phyloP scores from a whole-genome alignment of 139 green algal species.

The Coelastrella sp. region DNA sequence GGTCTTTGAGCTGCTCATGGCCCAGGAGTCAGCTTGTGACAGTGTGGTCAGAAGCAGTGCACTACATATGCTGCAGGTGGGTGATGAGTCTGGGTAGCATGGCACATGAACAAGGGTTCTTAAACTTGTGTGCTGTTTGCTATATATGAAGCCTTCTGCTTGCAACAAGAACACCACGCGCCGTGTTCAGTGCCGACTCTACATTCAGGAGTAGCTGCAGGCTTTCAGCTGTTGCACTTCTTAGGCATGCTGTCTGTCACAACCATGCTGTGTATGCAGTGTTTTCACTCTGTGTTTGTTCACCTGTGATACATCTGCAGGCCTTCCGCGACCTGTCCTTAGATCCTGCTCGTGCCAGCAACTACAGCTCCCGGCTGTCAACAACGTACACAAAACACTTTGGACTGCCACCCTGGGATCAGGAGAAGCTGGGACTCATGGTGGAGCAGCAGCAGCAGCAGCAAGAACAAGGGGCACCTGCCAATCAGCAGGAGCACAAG shows the following conservation, averaged over 20 bases:
- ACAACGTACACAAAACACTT: constrained; percentile 75
- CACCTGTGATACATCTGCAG: too few species aligned
- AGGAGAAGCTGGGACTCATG: constrained; percentile 2
- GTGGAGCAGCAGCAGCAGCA: neutral
- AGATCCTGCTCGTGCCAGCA: constrained; percentile 46
- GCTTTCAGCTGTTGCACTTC: too few species aligned
- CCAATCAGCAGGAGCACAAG: constrained; percentile 34
- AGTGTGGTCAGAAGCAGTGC: constrained; percentile 53
- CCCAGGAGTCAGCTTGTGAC: constrained; percentile 54
- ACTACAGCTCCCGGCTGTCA: constrained; percentile 62
- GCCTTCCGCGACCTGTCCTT: constrained; percentile 52
- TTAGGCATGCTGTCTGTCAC: too few species aligned
- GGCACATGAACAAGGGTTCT: too few species aligned
- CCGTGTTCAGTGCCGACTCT: too few species aligned
- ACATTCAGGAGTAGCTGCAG: too few species aligned
- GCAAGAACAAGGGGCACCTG: neutral
- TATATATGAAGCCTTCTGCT: too few species aligned
- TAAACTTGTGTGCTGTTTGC: too few species aligned
- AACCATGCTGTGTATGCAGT: too few species aligned
- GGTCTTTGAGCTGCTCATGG: constrained; percentile 63
- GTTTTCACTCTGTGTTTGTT: neutral
- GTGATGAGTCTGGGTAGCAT: too few species aligned
- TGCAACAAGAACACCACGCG: too few species aligned
- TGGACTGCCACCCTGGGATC: constrained; percentile 49
- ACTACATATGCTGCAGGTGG: constrained; percentile 55